Percentiles rank a stretch among this genome's conserved stretches.
These are phyloP conservation scores for Scleroderma bovista DNA, from an alignment of 768 basidiomycete genomes.

Conservation along the genomic window DNA sequence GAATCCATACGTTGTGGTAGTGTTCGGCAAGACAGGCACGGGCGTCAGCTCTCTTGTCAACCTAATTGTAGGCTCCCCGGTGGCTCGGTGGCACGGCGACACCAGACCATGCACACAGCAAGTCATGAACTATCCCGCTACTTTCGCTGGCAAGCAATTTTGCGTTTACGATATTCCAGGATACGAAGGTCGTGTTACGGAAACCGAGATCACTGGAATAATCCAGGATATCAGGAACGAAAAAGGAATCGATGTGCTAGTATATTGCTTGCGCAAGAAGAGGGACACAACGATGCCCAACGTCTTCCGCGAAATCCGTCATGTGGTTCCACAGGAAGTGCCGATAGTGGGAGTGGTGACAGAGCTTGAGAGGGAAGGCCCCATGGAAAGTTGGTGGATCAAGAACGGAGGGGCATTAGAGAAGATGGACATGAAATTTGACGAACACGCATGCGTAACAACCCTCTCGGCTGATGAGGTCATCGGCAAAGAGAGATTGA, in stretches of 20 bases:
- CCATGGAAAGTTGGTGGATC: slow-evolving; percentile 19
- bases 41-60: slow-evolving; percentile 28
- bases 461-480: slow-evolving; percentile 28
- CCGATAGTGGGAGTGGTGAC: slow-evolving; percentile 24
- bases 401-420: slow-evolving; percentile 24
- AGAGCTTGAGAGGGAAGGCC: slow-evolving; percentile 14
- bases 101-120: slow-evolving; percentile 14
- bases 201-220: not conserved
- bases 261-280: slow-evolving; percentile 1
- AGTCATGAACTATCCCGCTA: slow-evolving; percentile 10
- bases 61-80: slow-evolving; percentile 18
- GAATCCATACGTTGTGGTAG: slow-evolving; percentile 9
- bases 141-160: slow-evolving; percentile 12
- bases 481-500: slow-evolving; percentile 28
- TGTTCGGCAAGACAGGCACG: slow-evolving; percentile 21
- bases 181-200: not conserved
- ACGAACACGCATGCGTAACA: slow-evolving; percentile 37
- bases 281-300: slow-evolving; percentile 1
- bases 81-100: slow-evolving; percentile 17
- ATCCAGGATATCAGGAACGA: not conserved
- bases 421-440: slow-evolving; percentile 21
- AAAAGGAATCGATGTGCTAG: not conserved
- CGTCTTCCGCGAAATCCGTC: not conserved
- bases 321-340: not conserved
- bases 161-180: slow-evolving; percentile 21